These are phyloP conservation scores for Plantago lanceolata DNA, from an alignment of 305 asterid species.

Conservation along the genomic window DNA sequence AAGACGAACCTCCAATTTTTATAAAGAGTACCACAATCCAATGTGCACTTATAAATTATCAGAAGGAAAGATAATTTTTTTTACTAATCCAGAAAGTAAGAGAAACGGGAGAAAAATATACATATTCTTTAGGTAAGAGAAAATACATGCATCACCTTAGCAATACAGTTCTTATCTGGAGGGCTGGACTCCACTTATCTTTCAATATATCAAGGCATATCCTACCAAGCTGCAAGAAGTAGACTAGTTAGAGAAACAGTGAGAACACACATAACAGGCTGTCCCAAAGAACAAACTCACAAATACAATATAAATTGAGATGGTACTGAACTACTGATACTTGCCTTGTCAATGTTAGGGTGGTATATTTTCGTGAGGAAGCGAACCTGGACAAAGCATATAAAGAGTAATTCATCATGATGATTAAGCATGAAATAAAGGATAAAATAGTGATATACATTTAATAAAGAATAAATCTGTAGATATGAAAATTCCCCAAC, in stretches of 20 bases:
- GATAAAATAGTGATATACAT: too few relatives aligned
- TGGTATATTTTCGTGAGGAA: conserved; percentile 60
- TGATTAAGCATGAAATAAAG: too few relatives aligned
- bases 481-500: too few relatives aligned
- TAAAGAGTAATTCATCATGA: too few relatives aligned
- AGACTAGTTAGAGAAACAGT: background rate
- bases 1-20: too few relatives aligned
- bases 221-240: conserved; percentile 47
- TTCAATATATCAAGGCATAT: conserved; percentile 59
- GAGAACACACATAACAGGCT: background rate
- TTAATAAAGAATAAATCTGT: too few relatives aligned
- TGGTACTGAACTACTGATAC: background rate
- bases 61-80: too few relatives aligned
- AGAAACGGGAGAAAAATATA: too few relatives aligned
- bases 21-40: too few relatives aligned
- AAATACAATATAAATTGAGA: background rate
- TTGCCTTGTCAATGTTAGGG: conserved; percentile 58
- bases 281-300: background rate
- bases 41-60: too few relatives aligned
- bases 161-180: conserved; percentile 54
- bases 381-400: conserved; percentile 28
- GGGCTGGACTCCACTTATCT: conserved; percentile 69
- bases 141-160: conserved; percentile 26
- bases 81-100: too few relatives aligned
- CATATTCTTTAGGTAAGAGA: background rate